A percentile compares a stretch with the other conserved stretches of the same genome.
phyloP scores from a whole-genome alignment of 2,329 filamentous ascomycete genomes.

The Aaosphaeria pasadenensis region DNA sequence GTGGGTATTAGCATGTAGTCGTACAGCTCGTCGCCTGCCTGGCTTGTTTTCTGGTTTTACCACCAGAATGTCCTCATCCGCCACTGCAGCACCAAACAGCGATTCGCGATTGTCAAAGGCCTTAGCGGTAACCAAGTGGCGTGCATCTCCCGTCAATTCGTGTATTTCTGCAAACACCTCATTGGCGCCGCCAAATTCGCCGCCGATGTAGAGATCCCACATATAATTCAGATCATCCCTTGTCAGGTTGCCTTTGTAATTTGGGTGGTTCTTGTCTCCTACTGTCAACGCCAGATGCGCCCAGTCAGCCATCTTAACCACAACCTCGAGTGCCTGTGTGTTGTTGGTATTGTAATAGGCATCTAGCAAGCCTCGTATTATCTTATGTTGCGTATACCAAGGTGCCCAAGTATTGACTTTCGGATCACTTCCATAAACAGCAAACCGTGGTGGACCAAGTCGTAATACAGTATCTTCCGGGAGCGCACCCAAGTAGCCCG shows the following conservation, averaged over 20 bases:
- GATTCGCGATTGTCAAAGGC: slow-evolving; percentile 51
- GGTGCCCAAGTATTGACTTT: slow-evolving; percentile 12
- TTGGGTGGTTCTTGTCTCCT: slow-evolving; percentile 12
- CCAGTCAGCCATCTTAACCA: slow-evolving; percentile 14
- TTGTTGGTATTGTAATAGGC: slow-evolving; percentile 15
- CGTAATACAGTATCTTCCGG: slow-evolving; percentile 12
- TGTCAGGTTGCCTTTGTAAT: slow-evolving; percentile 10
- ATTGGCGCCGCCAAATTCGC: slow-evolving; percentile 50
- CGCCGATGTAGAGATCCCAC: slow-evolving; percentile 14
- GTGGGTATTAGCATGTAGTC: slow-evolving; percentile 52
- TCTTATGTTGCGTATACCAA: slow-evolving; percentile 16
- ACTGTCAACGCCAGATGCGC: slow-evolving; percentile 9
- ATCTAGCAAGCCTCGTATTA: slow-evolving; percentile 10
- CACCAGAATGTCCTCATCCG: neutral
- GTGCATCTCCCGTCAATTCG: slow-evolving; percentile 44
- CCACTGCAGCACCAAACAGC: slow-evolving; percentile 35
- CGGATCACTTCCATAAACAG: slow-evolving; percentile 7
- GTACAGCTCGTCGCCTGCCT: neutral
- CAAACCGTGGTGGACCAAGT: slow-evolving; percentile 11
- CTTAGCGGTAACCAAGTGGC: slow-evolving; percentile 47
- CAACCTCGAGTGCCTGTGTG: slow-evolving; percentile 9
- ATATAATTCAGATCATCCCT: slow-evolving; percentile 13
- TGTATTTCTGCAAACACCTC: slow-evolving; percentile 51
- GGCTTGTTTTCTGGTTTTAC: neutral
- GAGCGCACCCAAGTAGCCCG: slow-evolving; percentile 11